phyloP scores from a whole-genome alignment of 1,284 basidiomycete species.

The Boletellus dicymbophilus region DNA sequence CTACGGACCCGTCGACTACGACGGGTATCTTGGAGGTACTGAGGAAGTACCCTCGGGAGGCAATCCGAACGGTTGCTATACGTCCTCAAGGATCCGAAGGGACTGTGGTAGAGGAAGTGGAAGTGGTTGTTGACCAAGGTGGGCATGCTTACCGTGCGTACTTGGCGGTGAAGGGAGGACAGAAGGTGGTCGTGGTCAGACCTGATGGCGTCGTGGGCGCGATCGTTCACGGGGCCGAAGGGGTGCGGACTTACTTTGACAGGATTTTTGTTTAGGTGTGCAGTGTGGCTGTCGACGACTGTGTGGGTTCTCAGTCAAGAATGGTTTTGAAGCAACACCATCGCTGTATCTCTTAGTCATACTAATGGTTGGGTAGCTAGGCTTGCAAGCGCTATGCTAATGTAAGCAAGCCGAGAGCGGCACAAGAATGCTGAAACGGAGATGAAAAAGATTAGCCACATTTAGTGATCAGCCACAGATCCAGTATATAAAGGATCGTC shows the following conservation, averaged over 20 bases:
- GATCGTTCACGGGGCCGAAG: slow-evolving; percentile 26
- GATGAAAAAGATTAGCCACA: no score
- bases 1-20: slow-evolving; percentile 2
- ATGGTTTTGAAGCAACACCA: no score
- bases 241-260: not conserved
- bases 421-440: no score
- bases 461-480: no score
- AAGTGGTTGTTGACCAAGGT: slow-evolving; percentile 14
- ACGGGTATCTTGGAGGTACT: slow-evolving; percentile 9
- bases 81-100: slow-evolving; percentile 8
- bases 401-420: no score
- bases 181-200: slow-evolving; percentile 29
- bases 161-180: slow-evolving; percentile 13
- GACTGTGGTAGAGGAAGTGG: not conserved
- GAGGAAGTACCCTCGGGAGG: not conserved
- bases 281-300: not conserved
- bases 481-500: no score
- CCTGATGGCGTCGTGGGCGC: slow-evolving; percentile 42
- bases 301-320: no score
- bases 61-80: slow-evolving; percentile 10
- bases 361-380: no score
- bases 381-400: no score
- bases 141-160: slow-evolving; percentile 27
- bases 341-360: no score
- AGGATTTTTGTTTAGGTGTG: not conserved